Evolutionary conservation across 2,329 filamentous ascomycete species (phyloP).

Genomic region (Exophiala aquamarina): DNA sequence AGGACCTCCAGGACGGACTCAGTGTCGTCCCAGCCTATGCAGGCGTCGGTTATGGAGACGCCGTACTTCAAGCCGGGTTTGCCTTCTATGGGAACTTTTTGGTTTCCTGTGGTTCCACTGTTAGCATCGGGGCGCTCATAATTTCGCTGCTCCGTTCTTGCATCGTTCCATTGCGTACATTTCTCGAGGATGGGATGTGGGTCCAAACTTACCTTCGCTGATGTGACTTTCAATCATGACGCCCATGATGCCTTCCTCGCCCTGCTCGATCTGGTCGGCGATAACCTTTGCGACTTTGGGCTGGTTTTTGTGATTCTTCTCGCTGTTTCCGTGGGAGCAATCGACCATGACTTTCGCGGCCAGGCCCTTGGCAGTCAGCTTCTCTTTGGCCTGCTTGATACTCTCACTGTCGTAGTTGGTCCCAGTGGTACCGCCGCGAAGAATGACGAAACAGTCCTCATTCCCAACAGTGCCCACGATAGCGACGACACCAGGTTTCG

Average conservation of each 20-base stretch:
- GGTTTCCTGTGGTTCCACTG: conserved; percentile 33
- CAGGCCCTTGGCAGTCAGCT: conserved; percentile 77
- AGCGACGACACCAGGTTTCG: conserved; percentile 88
- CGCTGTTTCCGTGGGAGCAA: conserved; percentile 97
- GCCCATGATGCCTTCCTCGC: conserved; percentile 85
- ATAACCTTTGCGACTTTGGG: conserved; percentile 84
- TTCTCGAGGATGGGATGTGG: too few relatives aligned
- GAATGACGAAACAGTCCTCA: conserved; percentile 95
- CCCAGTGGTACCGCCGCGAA: conserved; percentile 85
- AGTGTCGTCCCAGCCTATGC: conserved; percentile 92
- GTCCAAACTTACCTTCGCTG: conserved; percentile 85
- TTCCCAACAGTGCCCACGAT: conserved; percentile 93
- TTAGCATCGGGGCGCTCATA: too few relatives aligned
- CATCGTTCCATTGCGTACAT: too few relatives aligned
- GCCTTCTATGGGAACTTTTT: conserved; percentile 33
- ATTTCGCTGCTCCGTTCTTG: too few relatives aligned
- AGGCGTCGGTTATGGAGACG: conserved; percentile 46
- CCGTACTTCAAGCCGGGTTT: conserved; percentile 34
- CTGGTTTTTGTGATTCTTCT: conserved; percentile 97
- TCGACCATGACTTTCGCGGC: conserved; percentile 94
- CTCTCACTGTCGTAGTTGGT: conserved; percentile 91
- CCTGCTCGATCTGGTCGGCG: conserved; percentile 80
- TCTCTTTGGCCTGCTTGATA: conserved; percentile 76
- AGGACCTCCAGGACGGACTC: conserved; percentile 73
- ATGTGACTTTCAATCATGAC: conserved; percentile 99